phyloP scores from a whole-genome alignment of 1,139 yeast species.

The Geotrichum macrosporum region DNA sequence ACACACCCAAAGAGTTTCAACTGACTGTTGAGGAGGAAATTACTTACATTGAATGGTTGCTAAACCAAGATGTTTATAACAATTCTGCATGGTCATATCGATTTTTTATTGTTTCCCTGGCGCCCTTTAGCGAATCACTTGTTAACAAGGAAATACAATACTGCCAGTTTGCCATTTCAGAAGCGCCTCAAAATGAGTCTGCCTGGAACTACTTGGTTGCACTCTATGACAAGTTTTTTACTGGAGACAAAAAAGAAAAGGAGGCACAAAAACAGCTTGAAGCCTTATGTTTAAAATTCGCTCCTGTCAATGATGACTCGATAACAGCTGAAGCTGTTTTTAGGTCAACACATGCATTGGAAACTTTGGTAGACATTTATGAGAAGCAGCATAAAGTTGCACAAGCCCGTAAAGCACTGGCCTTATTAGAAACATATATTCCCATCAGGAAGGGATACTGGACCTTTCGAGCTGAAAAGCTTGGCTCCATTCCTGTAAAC shows the following conservation, averaged over 20 bases:
- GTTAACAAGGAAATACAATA: slow-evolving; percentile 45
- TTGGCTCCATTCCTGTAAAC: not conserved
- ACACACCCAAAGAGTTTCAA: slow-evolving; percentile 7
- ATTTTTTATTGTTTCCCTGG: slow-evolving; percentile 46
- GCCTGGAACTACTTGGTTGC: slow-evolving; percentile 82
- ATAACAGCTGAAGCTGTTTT: slow-evolving; percentile 27
- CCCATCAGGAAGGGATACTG: slow-evolving; percentile 69
- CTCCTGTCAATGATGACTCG: slow-evolving; percentile 13
- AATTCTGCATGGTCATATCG: slow-evolving; percentile 95
- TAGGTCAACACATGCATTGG: slow-evolving; percentile 63
- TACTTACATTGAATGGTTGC: slow-evolving; percentile 46
- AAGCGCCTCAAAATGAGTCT: slow-evolving; percentile 77
- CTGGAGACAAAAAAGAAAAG: not conserved
- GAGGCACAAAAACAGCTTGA: slow-evolving; percentile 30
- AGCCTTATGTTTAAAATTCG: slow-evolving; percentile 11
- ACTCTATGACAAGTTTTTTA: slow-evolving; percentile 42
- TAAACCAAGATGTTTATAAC: slow-evolving; percentile 67
- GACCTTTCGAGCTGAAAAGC: slow-evolving; percentile 38
- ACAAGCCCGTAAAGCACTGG: slow-evolving; percentile 46
- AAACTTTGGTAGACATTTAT: slow-evolving; percentile 54
- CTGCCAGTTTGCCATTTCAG: slow-evolving; percentile 45
- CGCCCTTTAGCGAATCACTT: slow-evolving; percentile 6
- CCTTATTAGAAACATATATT: slow-evolving; percentile 53
- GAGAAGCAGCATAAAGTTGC: slow-evolving; percentile 33
- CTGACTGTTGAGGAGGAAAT: slow-evolving; percentile 44